Evolutionary conservation across 768 basidiomycete species (phyloP).

Genomic region (Tremella mesenterica): DNA sequence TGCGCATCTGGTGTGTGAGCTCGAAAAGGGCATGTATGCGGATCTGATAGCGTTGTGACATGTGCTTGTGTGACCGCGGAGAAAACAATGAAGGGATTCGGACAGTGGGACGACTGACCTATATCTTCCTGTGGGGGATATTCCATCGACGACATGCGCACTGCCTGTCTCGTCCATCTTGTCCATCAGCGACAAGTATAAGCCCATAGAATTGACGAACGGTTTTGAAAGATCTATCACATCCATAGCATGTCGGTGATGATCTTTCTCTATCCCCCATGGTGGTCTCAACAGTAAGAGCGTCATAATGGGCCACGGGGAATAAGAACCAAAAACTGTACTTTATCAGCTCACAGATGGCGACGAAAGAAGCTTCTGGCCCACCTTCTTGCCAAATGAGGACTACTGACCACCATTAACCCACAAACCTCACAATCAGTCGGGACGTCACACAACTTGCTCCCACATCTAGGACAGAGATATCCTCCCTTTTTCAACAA

Average conservation of each 20-base stretch:
- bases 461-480: slow-evolving; percentile 83
- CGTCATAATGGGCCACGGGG: slow-evolving; percentile 70
- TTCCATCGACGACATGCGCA: slow-evolving; percentile 51
- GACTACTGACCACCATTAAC: slow-evolving; percentile 94
- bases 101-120: slow-evolving; percentile 47
- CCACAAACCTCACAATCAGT: slow-evolving; percentile 97
- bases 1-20: slow-evolving; percentile 48
- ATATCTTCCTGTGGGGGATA: slow-evolving; percentile 80
- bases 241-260: slow-evolving; percentile 60
- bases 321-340: slow-evolving; percentile 54
- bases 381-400: slow-evolving; percentile 82
- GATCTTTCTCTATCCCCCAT: slow-evolving; percentile 22
- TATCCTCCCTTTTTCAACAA: slow-evolving; percentile 87
- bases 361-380: background rate
- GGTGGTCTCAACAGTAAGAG: slow-evolving; percentile 5
- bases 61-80: no score
- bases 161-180: slow-evolving; percentile 10
- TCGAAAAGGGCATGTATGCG: no score
- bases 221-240: slow-evolving; percentile 59
- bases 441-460: slow-evolving; percentile 93
- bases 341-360: background rate
- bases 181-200: slow-evolving; percentile 38
- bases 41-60: no score
- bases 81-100: background rate
- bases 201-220: slow-evolving; percentile 27